Evolutionary conservation across 1,284 basidiomycete species (phyloP), one percentile per base, ranked within the genome.

Genomic region (Austroboletus niveus): DNA sequence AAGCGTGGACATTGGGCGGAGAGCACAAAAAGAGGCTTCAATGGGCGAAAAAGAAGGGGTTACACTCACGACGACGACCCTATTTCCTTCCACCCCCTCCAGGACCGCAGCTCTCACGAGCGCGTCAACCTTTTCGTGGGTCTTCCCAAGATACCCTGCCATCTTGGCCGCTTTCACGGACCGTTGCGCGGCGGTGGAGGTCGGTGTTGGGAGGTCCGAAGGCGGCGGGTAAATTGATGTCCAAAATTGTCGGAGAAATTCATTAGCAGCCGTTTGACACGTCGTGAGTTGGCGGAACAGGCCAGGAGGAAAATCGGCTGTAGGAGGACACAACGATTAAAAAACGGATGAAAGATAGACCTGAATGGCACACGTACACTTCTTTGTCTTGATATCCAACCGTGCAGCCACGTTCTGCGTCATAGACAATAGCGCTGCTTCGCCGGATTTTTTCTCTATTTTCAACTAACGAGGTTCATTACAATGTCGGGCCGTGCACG

Each of bases 181-280:
- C 59, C 86, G 85, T 65, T 91, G 85, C 3, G 80, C 77, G 10
- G 81, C 75, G 1, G 82, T 82, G 8, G 53, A 32, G 7, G 73
- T 68, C 2, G 79, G 63, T 0, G 75, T 73, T 55, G 77, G 77
- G 15, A 78, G 64, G 32, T 91, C 85, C 17, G 78, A 75, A 0
- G 80, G 71, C 2, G 89, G 81, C 1, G 95, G 95, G 51, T 95
- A 88, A 46, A 92, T 81, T 1, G 93, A 82, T 10, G 87, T 80
- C 94, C 95, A 99, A 66, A 94, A 98, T 66, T 98, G 96, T 10
- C 96, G 84, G 10, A 99, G 76, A 68, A 98, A 98, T 69, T 99
- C 96, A 59, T 92, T 94, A 3, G 94, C 89, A 1, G 94, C 88
- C 0, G 92, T 94, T 64, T 98, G 94, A 60, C 91, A 90, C 0